Evolutionary conservation across 1,284 basidiomycete species (phyloP).

Genomic region (Vanrija pseudolonga): DNA sequence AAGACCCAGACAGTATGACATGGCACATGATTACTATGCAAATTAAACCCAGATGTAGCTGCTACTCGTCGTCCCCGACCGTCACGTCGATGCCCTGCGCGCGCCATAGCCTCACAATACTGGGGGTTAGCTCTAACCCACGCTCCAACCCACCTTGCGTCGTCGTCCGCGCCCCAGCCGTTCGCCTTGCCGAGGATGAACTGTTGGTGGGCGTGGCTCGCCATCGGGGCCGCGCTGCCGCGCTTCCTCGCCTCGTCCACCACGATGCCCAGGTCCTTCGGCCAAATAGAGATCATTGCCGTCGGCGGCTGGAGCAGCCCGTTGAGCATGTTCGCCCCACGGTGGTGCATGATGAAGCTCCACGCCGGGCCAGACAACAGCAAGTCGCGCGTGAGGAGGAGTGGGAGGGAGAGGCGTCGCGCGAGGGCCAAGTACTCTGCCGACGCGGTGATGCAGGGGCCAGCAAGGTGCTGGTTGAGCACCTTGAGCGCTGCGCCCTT

Average conservation of each 20-base stretch:
- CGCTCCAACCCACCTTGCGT: slow-evolving; percentile 15
- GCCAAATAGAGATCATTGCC: slow-evolving; percentile 11
- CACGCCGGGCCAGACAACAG: slow-evolving; percentile 12
- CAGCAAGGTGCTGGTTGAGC: slow-evolving; percentile 20
- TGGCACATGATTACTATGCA: background rate
- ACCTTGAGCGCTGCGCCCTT: slow-evolving; percentile 21
- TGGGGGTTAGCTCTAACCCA: background rate
- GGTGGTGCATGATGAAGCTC: slow-evolving; percentile 17
- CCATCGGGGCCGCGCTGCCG: slow-evolving; percentile 4
- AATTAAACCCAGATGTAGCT: too few relatives aligned
- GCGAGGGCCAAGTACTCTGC: slow-evolving; percentile 31
- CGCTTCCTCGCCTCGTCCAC: slow-evolving; percentile 10
- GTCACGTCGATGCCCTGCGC: too few relatives aligned
- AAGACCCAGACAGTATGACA: background rate
- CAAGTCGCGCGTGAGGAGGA: slow-evolving; percentile 5
- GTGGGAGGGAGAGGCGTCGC: slow-evolving; percentile 22
- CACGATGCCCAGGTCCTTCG: slow-evolving; percentile 22
- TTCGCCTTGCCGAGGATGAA: slow-evolving; percentile 5
- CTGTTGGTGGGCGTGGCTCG: slow-evolving; percentile 14
- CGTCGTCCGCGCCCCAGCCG: slow-evolving; percentile 24
- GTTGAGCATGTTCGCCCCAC: slow-evolving; percentile 19
- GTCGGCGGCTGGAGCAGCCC: slow-evolving; percentile 17
- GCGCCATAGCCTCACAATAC: too few relatives aligned
- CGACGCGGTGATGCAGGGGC: slow-evolving; percentile 19
- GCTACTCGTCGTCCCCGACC: too few relatives aligned